A percentile compares a stretch with the other conserved stretches of the same genome.
Conservation (phyloP, 495 filamentous ascomycete genomes). For the Xylaria acuta region DNA sequence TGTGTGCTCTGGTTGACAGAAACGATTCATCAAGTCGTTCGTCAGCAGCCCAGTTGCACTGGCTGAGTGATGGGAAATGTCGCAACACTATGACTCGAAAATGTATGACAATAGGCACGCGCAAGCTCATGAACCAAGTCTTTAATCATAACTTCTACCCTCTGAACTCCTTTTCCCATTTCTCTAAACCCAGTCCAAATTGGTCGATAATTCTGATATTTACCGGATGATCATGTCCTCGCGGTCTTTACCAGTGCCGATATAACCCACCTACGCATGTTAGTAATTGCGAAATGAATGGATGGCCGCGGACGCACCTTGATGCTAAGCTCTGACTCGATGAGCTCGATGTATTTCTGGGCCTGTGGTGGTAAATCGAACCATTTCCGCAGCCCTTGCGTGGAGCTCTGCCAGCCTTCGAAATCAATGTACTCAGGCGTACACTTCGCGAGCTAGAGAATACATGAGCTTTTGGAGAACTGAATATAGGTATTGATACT, state of each 20-base stretch:
- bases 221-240: slow-evolving; percentile 55
- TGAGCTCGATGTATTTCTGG: slow-evolving; percentile 74
- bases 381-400: slow-evolving; percentile 65
- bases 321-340: slow-evolving; percentile 77
- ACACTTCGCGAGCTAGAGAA: slow-evolving; percentile 42
- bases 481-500: slow-evolving; percentile 41
- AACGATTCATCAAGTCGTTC: background rate
- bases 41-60: background rate
- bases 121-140: background rate
- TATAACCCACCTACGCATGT: slow-evolving; percentile 56
- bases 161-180: slow-evolving; percentile 14
- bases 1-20: background rate
- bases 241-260: slow-evolving; percentile 78
- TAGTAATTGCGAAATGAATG: background rate
- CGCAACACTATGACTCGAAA: background rate
- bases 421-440: slow-evolving; percentile 74
- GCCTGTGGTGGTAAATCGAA: slow-evolving; percentile 76
- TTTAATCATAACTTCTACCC: slow-evolving; percentile 15
- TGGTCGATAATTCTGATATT: background rate
- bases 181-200: background rate
- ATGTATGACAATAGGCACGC: background rate
- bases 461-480: slow-evolving; percentile 37
- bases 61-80: background rate
- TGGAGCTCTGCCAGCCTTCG: slow-evolving; percentile 79
- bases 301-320: slow-evolving; percentile 46